phyloP scores from a whole-genome alignment of 1,284 basidiomycete species.

The Ganoderma meredithae region DNA sequence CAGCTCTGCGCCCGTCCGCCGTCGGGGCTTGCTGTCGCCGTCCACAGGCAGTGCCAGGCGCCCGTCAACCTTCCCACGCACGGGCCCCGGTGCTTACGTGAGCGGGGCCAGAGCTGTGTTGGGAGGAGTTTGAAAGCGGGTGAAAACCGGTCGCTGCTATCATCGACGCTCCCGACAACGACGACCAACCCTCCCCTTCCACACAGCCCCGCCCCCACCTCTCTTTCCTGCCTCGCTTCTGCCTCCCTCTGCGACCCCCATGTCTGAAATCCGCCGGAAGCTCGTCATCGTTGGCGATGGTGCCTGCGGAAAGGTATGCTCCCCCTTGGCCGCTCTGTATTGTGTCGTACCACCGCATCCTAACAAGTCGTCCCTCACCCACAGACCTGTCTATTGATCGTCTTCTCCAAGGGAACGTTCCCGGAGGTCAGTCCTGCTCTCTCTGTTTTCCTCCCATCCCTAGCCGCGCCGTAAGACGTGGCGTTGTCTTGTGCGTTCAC shows the following conservation, averaged over 20 bases:
- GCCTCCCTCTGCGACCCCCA: conserved; percentile 32
- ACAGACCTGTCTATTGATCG: conserved; percentile 67
- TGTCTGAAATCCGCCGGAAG: conserved; percentile 60
- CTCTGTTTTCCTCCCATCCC: neutral
- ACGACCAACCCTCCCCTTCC: conserved; percentile 32
- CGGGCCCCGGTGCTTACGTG: conserved; percentile 37
- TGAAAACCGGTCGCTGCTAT: conserved; percentile 41
- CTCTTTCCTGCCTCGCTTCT: conserved; percentile 14
- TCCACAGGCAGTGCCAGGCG: conserved; percentile 12
- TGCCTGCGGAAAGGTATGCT: conserved; percentile 62
- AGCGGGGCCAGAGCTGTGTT: conserved; percentile 37
- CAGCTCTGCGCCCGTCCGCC: neutral
- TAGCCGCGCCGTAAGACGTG: conserved; percentile 22
- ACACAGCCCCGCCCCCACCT: conserved; percentile 26
- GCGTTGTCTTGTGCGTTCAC: conserved; percentile 28
- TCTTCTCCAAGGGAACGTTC: conserved; percentile 79
- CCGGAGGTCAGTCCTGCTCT: conserved; percentile 60
- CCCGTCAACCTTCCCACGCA: conserved; percentile 33
- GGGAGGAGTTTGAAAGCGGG: conserved; percentile 40
- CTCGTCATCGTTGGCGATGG: conserved; percentile 66
- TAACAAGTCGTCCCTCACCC: conserved; percentile 28
- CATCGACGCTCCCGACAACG: conserved; percentile 36
- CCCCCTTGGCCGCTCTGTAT: conserved; percentile 12
- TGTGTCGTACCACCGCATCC: conserved; percentile 30
- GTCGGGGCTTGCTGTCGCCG: conserved; percentile 11